phyloP scores from a whole-genome alignment of 2,329 filamentous ascomycete genomes.

The Cadophora luteo-olivacea region DNA sequence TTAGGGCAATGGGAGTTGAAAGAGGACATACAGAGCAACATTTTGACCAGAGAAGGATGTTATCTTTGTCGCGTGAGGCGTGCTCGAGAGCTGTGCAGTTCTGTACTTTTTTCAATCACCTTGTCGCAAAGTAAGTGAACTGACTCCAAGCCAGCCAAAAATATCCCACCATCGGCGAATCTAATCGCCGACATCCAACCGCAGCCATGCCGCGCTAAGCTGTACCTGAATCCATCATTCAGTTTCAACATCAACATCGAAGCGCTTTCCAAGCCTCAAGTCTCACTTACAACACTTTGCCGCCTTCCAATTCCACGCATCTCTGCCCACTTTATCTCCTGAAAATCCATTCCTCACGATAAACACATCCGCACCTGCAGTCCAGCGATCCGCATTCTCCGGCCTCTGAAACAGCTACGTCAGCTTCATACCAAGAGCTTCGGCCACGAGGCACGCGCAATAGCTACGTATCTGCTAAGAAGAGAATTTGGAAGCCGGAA shows the following conservation, averaged over 20 bases:
- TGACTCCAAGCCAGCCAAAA: slow-evolving; percentile 9
- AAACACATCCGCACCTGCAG: not conserved
- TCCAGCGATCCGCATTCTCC: not conserved
- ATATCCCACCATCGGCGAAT: slow-evolving; percentile 21
- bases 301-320: not conserved
- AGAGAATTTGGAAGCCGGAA: not conserved
- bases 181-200: slow-evolving; percentile 10
- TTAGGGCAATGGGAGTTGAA: not conserved
- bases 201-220: slow-evolving; percentile 10
- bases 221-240: slow-evolving; percentile 10
- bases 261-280: slow-evolving; percentile 15
- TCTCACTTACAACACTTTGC: not conserved
- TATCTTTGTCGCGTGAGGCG: not conserved
- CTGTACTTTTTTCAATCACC: not conserved
- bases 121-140: not conserved
- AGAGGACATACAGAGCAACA: slow-evolving; percentile 68
- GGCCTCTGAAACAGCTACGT: slow-evolving; percentile 13
- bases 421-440: not conserved
- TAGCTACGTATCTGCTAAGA: not conserved
- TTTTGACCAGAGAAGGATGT: slow-evolving; percentile 45
- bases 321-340: not conserved
- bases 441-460: not conserved
- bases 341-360: not conserved
- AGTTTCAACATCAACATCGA: slow-evolving; percentile 11
- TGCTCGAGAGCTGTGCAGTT: not conserved